Conservation (phyloP, 2,329 filamentous ascomycete genomes). For the Balansia obtecta region DNA sequence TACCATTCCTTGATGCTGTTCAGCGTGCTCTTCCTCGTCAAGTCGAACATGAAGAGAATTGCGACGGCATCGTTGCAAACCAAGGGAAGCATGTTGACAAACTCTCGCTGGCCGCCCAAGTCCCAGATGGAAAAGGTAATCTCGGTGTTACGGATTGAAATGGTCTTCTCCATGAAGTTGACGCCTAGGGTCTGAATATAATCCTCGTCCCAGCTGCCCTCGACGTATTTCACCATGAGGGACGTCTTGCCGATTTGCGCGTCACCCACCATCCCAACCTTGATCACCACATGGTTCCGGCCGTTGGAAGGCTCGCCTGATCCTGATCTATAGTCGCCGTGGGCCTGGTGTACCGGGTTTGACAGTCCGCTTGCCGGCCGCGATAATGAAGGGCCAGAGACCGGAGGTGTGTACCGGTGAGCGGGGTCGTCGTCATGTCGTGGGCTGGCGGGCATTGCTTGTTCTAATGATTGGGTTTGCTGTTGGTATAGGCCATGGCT, state of each 20-base stretch:
- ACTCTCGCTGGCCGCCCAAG: conserved; percentile 91
- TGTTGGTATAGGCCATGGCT: conserved; percentile 28
- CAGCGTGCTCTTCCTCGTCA: conserved; percentile 93
- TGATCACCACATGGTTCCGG: conserved; percentile 80
- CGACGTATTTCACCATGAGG: conserved; percentile 98
- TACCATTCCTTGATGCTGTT: conserved; percentile 99
- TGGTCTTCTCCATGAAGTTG: conserved; percentile 99
- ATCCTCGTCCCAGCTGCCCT: conserved; percentile 98
- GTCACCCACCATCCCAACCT: conserved; percentile 98
- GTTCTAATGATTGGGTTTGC: conserved; percentile 38
- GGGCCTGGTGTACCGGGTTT: conserved; percentile 25
- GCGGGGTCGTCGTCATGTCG: conserved; percentile 31
- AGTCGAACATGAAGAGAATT: conserved; percentile 98
- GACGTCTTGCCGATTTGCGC: conserved; percentile 99
- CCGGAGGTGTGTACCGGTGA: conserved; percentile 33
- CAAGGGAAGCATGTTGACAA: conserved; percentile 98
- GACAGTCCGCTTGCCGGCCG: conserved; percentile 45
- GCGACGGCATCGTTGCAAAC: conserved; percentile 98
- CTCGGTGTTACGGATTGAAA: conserved; percentile 97
- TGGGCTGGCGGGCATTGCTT: conserved; percentile 28
- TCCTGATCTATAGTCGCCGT: conserved; percentile 33
- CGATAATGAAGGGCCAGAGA: conserved; percentile 34
- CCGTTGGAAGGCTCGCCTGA: conserved; percentile 29
- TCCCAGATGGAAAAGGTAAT: conserved; percentile 99
- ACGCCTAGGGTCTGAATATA: conserved; percentile 98